phyloP scores from a whole-genome alignment of 345 rosid species.

The Laguncularia racemosa region DNA sequence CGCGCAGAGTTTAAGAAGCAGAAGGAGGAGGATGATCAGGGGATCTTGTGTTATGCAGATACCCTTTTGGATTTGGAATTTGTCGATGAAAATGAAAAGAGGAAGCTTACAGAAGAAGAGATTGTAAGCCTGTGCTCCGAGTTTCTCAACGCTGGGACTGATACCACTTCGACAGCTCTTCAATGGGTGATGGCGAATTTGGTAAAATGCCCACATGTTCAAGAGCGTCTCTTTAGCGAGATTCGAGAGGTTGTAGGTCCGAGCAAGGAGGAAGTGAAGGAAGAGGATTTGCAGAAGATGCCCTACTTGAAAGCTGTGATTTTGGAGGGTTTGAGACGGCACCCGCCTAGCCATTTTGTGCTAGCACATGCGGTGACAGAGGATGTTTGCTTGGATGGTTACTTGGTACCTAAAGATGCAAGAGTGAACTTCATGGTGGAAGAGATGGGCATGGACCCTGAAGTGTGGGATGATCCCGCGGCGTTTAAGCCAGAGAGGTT shows the following conservation, averaged over 20 bases:
- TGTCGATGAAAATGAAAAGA: not conserved
- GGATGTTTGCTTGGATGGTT: conserved; percentile 1
- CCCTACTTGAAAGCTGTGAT: too few species aligned
- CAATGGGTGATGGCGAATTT: conserved; percentile 17
- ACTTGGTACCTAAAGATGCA: conserved; percentile 1
- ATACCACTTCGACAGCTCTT: conserved; percentile 14
- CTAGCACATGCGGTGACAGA: not conserved
- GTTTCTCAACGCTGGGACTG: conserved; percentile 13
- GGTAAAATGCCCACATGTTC: conserved; percentile 9
- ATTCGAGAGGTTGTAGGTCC: not conserved
- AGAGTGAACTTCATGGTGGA: conserved; percentile 8
- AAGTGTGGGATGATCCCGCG: conserved; percentile 7
- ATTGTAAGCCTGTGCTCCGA: conserved; percentile 8
- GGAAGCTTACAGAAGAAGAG: not conserved
- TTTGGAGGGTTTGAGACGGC: not conserved
- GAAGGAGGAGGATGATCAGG: not conserved
- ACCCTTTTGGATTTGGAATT: conserved; percentile 7
- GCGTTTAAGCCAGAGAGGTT: conserved; percentile 8
- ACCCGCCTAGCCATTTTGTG: not conserved
- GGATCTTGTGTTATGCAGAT: not conserved
- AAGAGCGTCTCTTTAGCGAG: conserved; percentile 4
- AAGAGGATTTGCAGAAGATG: too few species aligned
- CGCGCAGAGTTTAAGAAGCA: conserved; percentile 1
- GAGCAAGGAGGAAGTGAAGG: too few species aligned
- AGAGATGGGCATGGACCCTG: conserved; percentile 6